Evolutionary conservation across 2,329 filamentous ascomycete genomes (phyloP).

Genomic region (Nemania sp.): DNA sequence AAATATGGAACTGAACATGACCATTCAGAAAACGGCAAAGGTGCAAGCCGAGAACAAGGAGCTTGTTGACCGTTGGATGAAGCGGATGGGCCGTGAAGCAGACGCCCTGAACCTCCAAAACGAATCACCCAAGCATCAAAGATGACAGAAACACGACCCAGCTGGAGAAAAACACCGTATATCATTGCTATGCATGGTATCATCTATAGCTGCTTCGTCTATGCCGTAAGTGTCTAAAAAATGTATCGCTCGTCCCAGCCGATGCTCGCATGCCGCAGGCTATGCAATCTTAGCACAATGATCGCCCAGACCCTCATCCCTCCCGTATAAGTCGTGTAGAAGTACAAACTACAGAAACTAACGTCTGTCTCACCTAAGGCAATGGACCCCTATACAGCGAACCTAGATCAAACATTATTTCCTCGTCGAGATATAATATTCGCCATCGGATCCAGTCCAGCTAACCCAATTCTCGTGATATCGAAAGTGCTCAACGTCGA

Average conservation of each 20-base stretch:
- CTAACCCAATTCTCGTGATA: conserved; percentile 78
- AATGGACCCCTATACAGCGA: conserved; percentile 3
- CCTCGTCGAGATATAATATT: conserved; percentile 87
- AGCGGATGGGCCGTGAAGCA: conserved; percentile 80
- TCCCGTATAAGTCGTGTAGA: conserved; percentile 14
- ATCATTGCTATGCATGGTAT: conserved; percentile 32
- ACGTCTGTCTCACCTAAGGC: conserved; percentile 10
- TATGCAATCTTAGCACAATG: conserved; percentile 28
- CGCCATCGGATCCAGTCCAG: conserved; percentile 83
- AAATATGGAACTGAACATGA: conserved; percentile 84
- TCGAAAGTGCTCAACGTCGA: conserved; percentile 69
- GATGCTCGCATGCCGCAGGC: conserved; percentile 9
- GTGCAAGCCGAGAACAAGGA: conserved; percentile 84
- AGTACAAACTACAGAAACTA: conserved; percentile 18
- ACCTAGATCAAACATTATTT: conserved; percentile 50
- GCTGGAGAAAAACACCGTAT: conserved; percentile 7
- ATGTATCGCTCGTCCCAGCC: conserved; percentile 20
- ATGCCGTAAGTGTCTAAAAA: conserved; percentile 34
- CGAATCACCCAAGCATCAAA: conserved; percentile 45
- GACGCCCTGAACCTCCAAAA: conserved; percentile 79
- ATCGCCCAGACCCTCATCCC: conserved; percentile 11
- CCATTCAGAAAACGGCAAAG: conserved; percentile 73
- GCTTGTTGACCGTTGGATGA: conserved; percentile 89
- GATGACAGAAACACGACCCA: conserved; percentile 26
- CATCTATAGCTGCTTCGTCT: conserved; percentile 29